Percentiles rank a stretch among this genome's conserved stretches.
Evolutionary conservation across 192 early-diverging fungal genomes (phyloP).

Genomic region (Gryganskiella cystojenkinii): DNA sequence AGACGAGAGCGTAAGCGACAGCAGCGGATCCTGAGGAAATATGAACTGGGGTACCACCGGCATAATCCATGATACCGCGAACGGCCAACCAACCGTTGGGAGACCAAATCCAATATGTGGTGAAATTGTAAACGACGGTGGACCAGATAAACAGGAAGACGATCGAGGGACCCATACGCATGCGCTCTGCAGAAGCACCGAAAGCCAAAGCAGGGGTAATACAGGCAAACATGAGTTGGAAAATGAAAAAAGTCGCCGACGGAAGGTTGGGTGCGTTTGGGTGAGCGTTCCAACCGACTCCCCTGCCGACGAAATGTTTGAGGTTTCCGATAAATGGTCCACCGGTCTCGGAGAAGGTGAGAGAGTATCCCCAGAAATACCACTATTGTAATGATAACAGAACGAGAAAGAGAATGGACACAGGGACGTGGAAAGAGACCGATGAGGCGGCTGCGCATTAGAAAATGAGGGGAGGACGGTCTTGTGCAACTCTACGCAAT

Average conservation of each 20-base stretch:
- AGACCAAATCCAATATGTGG: constrained; percentile 87
- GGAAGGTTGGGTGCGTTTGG: constrained; percentile 72
- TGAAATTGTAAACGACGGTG: constrained; percentile 76
- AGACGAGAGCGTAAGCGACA: constrained; percentile 83
- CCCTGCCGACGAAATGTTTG: constrained; percentile 67
- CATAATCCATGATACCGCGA: constrained; percentile 86
- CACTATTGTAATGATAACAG: no score
- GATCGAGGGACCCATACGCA: constrained; percentile 72
- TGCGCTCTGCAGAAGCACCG: constrained; percentile 78
- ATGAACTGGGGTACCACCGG: constrained; percentile 92
- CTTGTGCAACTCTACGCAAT: no score
- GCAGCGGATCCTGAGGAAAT: constrained; percentile 83
- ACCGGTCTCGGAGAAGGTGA: constrained; percentile 75
- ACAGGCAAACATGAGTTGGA: constrained; percentile 86
- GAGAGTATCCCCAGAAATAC: constrained; percentile 80
- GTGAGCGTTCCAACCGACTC: constrained; percentile 64
- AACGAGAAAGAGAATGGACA: no score
- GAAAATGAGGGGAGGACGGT: no score
- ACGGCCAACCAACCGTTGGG: constrained; percentile 82
- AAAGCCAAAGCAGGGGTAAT: constrained; percentile 78
- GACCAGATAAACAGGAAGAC: constrained; percentile 76
- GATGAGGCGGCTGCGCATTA: no score
- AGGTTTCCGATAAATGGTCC: constrained; percentile 81
- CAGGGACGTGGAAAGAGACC: no score
- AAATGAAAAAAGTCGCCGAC: constrained; percentile 69